These are phyloP conservation scores for Rasamsonia emersonii DNA, from an alignment of 2,329 filamentous ascomycete species.

Conservation along the genomic window DNA sequence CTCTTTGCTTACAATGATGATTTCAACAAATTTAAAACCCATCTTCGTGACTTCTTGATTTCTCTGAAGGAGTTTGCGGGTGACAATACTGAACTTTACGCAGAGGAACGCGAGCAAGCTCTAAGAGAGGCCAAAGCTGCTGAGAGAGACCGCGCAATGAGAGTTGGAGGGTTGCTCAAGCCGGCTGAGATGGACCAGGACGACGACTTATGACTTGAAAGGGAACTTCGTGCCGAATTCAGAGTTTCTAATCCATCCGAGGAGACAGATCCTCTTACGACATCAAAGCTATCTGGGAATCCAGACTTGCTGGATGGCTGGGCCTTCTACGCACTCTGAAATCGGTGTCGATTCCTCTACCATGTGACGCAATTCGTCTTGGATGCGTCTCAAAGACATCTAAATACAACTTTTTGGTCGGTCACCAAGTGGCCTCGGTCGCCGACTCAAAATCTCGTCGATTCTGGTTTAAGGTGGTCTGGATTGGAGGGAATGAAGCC, in stretches of 20 bases:
- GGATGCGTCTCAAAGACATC: background rate
- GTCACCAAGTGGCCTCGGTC: too few species aligned
- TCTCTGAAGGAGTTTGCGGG: conserved; percentile 94
- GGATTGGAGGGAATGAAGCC: too few species aligned
- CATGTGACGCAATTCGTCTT: too few species aligned
- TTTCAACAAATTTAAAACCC: conserved; percentile 89
- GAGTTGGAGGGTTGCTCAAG: conserved; percentile 92
- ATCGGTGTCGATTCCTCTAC: too few species aligned
- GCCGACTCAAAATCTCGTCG: too few species aligned
- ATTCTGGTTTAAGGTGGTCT: too few species aligned
- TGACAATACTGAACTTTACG: conserved; percentile 88
- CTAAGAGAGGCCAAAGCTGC: conserved; percentile 76
- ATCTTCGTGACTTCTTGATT: conserved; percentile 93
- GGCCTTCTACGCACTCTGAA: conserved; percentile 55
- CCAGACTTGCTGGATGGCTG: conserved; percentile 50
- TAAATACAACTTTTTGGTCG: background rate
- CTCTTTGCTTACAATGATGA: conserved; percentile 83
- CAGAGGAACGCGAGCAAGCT: conserved; percentile 89
- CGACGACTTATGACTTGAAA: conserved; percentile 71
- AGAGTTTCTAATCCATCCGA: conserved; percentile 32
- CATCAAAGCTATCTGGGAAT: conserved; percentile 12
- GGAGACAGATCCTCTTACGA: conserved; percentile 13
- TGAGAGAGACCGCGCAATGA: conserved; percentile 85
- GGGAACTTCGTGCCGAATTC: conserved; percentile 58
- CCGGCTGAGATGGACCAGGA: conserved; percentile 89